These are phyloP conservation scores for Trichoderma guizhouense DNA, from an alignment of 2,329 filamentous ascomycete genomes.

Conservation along the genomic window DNA sequence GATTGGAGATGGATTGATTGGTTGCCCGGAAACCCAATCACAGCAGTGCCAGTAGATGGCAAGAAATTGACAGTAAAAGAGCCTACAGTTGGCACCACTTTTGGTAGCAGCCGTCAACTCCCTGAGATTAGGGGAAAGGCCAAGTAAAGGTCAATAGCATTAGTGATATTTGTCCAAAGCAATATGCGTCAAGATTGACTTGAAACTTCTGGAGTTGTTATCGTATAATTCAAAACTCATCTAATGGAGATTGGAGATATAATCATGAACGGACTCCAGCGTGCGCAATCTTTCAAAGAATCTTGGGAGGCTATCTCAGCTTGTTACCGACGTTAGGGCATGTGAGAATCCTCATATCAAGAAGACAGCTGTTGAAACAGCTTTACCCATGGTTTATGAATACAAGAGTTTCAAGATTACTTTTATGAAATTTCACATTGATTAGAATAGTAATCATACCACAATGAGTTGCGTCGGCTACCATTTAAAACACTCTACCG, in stretches of 20 bases:
- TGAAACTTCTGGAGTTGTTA: not conserved
- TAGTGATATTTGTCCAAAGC: not conserved
- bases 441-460: no score
- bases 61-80: not conserved
- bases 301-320: no score
- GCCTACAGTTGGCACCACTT: not conserved
- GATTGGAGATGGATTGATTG: not conserved
- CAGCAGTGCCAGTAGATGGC: not conserved
- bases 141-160: not conserved
- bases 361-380: not conserved
- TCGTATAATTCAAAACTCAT: not conserved
- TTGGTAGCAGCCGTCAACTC: not conserved
- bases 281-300: no score
- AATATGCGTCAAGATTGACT: not conserved
- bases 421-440: not conserved
- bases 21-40: not conserved
- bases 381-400: not conserved
- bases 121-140: not conserved
- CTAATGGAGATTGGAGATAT: not conserved
- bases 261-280: not conserved
- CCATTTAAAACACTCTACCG: not conserved
- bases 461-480: not conserved
- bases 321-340: not conserved
- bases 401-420: not conserved
- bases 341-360: not conserved